These are phyloP conservation scores for Xerocomus spinulosus DNA, from an alignment of 768 basidiomycete genomes.

Conservation along the genomic window DNA sequence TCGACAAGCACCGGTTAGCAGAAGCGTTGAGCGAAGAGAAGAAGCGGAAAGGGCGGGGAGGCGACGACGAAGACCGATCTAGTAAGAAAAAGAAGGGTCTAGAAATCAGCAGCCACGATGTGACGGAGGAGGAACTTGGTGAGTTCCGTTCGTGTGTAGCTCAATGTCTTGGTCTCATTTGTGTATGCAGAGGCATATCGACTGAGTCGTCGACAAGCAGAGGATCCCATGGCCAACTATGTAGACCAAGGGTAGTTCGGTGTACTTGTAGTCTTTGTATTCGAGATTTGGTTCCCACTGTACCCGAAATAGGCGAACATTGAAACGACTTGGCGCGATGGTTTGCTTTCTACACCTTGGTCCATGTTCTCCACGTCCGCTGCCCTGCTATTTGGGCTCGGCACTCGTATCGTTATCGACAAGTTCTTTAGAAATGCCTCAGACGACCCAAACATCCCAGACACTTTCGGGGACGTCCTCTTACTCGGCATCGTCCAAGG, in stretches of 20 bases:
- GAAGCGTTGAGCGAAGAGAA: conserved; percentile 73
- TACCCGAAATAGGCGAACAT: conserved; percentile 21
- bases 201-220: conserved; percentile 60
- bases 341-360: conserved; percentile 20
- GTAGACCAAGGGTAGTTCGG: conserved; percentile 52
- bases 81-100: conserved; percentile 57
- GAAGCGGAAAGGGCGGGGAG: conserved; percentile 65
- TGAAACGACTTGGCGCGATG: conserved; percentile 8
- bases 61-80: conserved; percentile 48
- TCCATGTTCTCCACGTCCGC: conserved; percentile 53
- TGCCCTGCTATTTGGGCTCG: conserved; percentile 70
- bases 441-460: conserved; percentile 28
- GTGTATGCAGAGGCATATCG: conserved; percentile 79
- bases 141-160: conserved; percentile 23
- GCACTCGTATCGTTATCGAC: conserved; percentile 67
- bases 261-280: conserved; percentile 1
- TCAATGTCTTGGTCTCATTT: conserved; percentile 6
- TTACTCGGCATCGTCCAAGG: conserved; percentile 75
- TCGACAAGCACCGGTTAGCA: conserved; percentile 67
- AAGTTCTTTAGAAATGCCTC: conserved; percentile 41
- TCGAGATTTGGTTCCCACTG: conserved; percentile 11
- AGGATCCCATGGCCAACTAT: conserved; percentile 94
- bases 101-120: conserved; percentile 60
- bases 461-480: conserved; percentile 52
- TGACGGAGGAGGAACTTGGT: conserved; percentile 88